Evolutionary conservation across 768 basidiomycete species (phyloP).

Genomic region (Lentinula sp.): DNA sequence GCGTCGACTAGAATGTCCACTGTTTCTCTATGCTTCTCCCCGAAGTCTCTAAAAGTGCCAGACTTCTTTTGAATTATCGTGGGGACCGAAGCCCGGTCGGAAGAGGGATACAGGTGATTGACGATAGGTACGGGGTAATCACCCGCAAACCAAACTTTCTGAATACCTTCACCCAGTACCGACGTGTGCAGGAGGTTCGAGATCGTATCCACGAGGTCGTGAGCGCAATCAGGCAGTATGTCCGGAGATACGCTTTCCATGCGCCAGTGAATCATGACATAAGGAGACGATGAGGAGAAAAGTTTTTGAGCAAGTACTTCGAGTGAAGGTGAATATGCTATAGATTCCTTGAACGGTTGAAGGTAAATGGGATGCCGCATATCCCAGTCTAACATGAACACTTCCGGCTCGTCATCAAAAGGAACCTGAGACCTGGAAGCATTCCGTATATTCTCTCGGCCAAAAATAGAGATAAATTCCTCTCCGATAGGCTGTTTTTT

Average conservation of each 20-base stretch:
- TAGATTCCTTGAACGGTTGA: slow-evolving; percentile 9
- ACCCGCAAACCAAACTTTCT: slow-evolving; percentile 49
- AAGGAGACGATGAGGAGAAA: slow-evolving; percentile 25
- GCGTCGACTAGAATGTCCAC: slow-evolving; percentile 34
- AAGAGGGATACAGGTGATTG: slow-evolving; percentile 4
- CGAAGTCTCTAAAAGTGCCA: slow-evolving; percentile 41
- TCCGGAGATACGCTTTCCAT: slow-evolving; percentile 43
- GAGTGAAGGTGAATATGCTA: slow-evolving; percentile 40
- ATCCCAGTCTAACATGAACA: slow-evolving; percentile 51
- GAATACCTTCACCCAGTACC: slow-evolving; percentile 22
- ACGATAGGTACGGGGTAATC: slow-evolving; percentile 37
- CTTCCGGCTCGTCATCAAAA: slow-evolving; percentile 17
- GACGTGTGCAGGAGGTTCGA: slow-evolving; percentile 22
- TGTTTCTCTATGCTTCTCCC: slow-evolving; percentile 37
- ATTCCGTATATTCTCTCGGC: neutral
- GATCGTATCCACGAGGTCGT: slow-evolving; percentile 40
- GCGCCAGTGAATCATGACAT: slow-evolving; percentile 51
- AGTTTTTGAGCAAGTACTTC: slow-evolving; percentile 33
- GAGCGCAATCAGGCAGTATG: slow-evolving; percentile 40
- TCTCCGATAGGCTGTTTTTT: slow-evolving; percentile 14
- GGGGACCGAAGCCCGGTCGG: neutral
- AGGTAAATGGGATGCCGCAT: slow-evolving; percentile 41
- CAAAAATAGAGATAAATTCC: neutral
- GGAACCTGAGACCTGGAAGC: neutral
- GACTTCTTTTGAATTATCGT: slow-evolving; percentile 19